Base-by-base conservation (phyloP, 2,329 filamentous ascomycete genomes). In the Verticillium nonalfalfae region DNA sequence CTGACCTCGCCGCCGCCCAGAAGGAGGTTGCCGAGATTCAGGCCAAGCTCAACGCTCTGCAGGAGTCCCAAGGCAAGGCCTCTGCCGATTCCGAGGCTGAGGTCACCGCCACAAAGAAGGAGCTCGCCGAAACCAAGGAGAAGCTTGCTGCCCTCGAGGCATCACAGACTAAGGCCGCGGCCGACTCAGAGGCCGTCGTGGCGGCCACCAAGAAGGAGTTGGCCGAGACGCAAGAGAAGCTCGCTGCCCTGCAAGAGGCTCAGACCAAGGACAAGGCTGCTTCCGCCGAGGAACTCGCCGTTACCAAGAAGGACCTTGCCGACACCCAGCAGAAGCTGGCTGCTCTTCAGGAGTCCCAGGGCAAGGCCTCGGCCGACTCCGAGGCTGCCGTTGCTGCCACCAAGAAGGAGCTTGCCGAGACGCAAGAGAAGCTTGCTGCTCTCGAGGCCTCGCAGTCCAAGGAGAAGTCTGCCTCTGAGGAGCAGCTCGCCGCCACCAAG, bases 251-350 rank as follows among this genome's bases (percentile, higher is more conserved):
- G 10, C 61, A 68, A 40, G 33, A 67, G 50, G 57, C 64, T n/a
- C 65, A 68, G 60, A 69, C 70, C 34, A 66, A 67, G 61, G 64
- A 68, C 36, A 66, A 65, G 58, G 55, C 65, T 9, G 68, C 65
- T 40, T 66, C 65, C n/a, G 64, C 68, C 1, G 66, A 61, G 4
- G 69, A 74, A 64, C 68, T 76, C 15, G 67, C 70, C 14, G 65
- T 69, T 33, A 69, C 69, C 60, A 73, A 72, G 65, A 69, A 70
- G 64, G 68, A 74, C 38, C 62, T 74, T 38, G 69, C 70, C 38
- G 72, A 72, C 13, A 68, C 69, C 6, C 61, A 72, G 60, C 70
- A 72, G 60, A 75, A 74, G 65, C 68, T 71, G 39, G 62, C 67
- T 39, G 69, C 70, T 4, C 62, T 71, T 7, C 65, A 71, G 59